phyloP scores from a whole-genome alignment of 139 green algal species.

The Zygnema circumcarinatum region DNA sequence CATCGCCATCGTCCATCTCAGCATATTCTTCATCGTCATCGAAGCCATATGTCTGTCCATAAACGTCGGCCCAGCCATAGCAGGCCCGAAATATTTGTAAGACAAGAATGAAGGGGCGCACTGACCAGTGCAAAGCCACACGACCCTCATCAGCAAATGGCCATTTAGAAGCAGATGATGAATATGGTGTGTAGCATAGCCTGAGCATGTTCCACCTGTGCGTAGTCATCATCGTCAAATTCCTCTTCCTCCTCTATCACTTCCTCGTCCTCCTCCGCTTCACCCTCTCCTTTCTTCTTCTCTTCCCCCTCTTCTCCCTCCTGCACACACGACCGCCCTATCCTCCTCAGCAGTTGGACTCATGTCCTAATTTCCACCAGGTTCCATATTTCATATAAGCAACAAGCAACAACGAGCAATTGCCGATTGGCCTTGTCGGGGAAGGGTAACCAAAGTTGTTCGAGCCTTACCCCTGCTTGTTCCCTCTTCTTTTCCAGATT shows the following conservation, averaged over 20 bases:
- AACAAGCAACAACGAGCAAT: too few relatives aligned
- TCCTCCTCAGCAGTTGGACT: too few relatives aligned
- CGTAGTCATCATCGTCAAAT: slow-evolving; percentile 10
- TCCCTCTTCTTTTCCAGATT: too few relatives aligned
- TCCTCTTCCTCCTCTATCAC: slow-evolving; percentile 17
- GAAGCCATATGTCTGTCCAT: slow-evolving; percentile 21
- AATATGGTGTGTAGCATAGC: too few relatives aligned
- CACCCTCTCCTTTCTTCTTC: not conserved
- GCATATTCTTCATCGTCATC: slow-evolving; percentile 14
- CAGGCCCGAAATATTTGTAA: too few relatives aligned
- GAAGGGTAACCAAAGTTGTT: too few relatives aligned
- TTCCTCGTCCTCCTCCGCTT: not conserved
- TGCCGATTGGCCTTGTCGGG: too few relatives aligned
- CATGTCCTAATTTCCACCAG: too few relatives aligned
- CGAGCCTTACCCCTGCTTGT: too few relatives aligned
- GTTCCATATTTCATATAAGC: too few relatives aligned
- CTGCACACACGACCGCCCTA: too few relatives aligned
- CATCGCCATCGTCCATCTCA: slow-evolving; percentile 14
- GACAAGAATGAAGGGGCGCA: not conserved
- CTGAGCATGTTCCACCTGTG: not conserved
- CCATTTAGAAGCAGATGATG: not conserved
- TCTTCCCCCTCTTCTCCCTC: not conserved
- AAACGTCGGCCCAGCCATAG: too few relatives aligned
- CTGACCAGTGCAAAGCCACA: not conserved
- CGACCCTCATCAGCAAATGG: not conserved